These are phyloP conservation scores for Arctostaphylos glauca DNA, from an alignment of 148 eudicot species.

Conservation along the genomic window DNA sequence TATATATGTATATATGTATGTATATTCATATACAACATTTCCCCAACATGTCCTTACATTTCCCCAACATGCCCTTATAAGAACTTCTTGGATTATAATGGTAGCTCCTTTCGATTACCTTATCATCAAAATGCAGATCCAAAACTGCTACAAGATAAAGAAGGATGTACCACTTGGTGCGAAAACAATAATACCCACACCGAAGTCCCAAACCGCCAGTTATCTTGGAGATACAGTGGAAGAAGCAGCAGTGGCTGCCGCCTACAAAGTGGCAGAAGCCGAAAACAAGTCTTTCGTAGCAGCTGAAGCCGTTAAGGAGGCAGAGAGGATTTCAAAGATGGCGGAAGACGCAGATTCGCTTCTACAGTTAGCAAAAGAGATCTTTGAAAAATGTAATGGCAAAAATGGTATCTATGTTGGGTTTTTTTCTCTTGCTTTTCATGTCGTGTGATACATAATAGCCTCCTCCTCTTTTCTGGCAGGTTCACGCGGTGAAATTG, in stretches of 20 bases:
- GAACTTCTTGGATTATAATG: background rate
- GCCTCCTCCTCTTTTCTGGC: constrained; percentile 14
- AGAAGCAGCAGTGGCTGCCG: constrained; percentile 60
- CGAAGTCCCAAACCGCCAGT: constrained; percentile 27
- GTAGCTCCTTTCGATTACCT: background rate
- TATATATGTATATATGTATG: background rate
- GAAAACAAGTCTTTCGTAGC: constrained; percentile 61
- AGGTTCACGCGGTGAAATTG: constrained; percentile 50
- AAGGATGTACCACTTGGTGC: constrained; percentile 20
- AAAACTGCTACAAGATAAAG: constrained; percentile 55
- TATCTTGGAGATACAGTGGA: constrained; percentile 51
- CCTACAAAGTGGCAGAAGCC: constrained; percentile 72
- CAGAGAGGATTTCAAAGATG: constrained; percentile 63
- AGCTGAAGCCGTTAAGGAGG: constrained; percentile 71
- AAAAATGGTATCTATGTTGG: background rate
- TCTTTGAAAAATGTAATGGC: constrained; percentile 58
- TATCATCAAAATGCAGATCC: constrained; percentile 44
- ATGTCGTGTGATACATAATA: too few relatives aligned
- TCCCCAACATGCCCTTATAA: background rate
- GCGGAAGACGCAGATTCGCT: constrained; percentile 63
- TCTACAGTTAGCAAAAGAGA: constrained; percentile 55
- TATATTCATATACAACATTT: background rate
- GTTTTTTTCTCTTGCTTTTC: constrained; percentile 3
- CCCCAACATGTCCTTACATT: background rate
- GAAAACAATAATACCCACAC: constrained; percentile 24